Base-by-base conservation (phyloP, 2,329 filamentous ascomycete species). In the Akanthomyces muscarius region DNA sequence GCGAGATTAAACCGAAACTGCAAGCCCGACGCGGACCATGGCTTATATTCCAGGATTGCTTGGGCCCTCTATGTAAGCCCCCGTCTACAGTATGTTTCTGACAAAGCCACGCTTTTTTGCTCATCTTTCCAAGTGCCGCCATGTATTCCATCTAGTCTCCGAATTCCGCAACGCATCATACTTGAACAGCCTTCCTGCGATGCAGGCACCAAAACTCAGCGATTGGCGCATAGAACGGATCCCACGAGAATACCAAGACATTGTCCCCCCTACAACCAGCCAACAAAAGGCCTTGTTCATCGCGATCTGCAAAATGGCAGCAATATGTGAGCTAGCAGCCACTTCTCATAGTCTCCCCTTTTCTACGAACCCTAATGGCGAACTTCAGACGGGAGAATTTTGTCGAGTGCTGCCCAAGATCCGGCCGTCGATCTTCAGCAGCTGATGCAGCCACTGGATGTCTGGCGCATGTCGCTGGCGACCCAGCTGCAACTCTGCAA, bases 41-140 rank as follows among this genome's bases (percentile, higher is more conserved):
- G 41, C 1, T 4, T 54, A 4, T 62, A 56, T n/a, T 44, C 25
- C 2, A 44, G 60, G 25, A 56, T 62, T 21, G 50, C 33, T 7
- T 62, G 60, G 60, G 30, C 30, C 5, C 60, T 62, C 2, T 50
- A 62, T 50, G 60, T 62, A 50, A 62, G 51, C 42, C 13, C 10
- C 16, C 16, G 21, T 21, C 5, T 23, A 30, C 30, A 21, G 11
- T 28, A 16, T 21, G 8, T 45, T 23, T 18, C 5, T 14, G n/a
- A 4, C 18, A 11, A 21, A 7, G 10, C 10, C 14, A 16, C 16
- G 16, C 4, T 4, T 14, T 23, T 38, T 33, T 16, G 14, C 33
- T 44, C 4, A 41, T 48, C 3, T 13, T 6, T 6, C 16, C 5
- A 33, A 55, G 59, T 25, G 52, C 33, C 60, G 60, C 33, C 52